A percentile compares a stretch with the other conserved stretches of the same genome.
Conservation (phyloP, 2,329 filamentous ascomycete species). For the Claviceps africana region DNA sequence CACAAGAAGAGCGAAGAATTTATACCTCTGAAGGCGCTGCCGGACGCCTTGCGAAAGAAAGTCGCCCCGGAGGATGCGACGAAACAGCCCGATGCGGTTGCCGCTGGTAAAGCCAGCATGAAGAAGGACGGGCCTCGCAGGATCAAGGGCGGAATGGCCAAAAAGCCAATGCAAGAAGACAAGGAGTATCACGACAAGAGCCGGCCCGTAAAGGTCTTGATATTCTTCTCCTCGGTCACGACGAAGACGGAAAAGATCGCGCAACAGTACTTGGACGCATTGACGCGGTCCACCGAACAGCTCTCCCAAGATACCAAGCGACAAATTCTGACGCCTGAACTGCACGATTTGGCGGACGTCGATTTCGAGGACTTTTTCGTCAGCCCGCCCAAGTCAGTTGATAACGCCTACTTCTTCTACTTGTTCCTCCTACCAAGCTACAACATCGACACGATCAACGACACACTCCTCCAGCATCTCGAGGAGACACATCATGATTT, state of each 20-base stretch:
- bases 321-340: slow-evolving; percentile 41
- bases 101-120: slow-evolving; percentile 13
- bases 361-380: slow-evolving; percentile 93
- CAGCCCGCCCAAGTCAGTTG: slow-evolving; percentile 47
- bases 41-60: slow-evolving; percentile 20
- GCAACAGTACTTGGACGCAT: slow-evolving; percentile 41
- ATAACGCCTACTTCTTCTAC: slow-evolving; percentile 58
- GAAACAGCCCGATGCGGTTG: not conserved
- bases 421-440: slow-evolving; percentile 78
- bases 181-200: slow-evolving; percentile 17
- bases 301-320: slow-evolving; percentile 26
- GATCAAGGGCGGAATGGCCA: slow-evolving; percentile 30
- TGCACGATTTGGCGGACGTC: slow-evolving; percentile 69
- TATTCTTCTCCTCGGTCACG: slow-evolving; percentile 86
- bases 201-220: slow-evolving; percentile 51
- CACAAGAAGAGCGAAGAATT: slow-evolving; percentile 21
- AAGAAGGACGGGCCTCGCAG: slow-evolving; percentile 31
- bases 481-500: slow-evolving; percentile 94
- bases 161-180: slow-evolving; percentile 15
- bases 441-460: slow-evolving; percentile 86
- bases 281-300: slow-evolving; percentile 38
- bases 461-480: slow-evolving; percentile 75
- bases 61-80: not conserved
- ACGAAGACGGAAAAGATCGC: slow-evolving; percentile 67
- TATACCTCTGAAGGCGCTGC: slow-evolving; percentile 23